Evolutionary conservation across 2,329 filamentous ascomycete genomes (phyloP), one percentile per base, ranked within the genome.

Genomic region (Chrysoporthe cubensis): DNA sequence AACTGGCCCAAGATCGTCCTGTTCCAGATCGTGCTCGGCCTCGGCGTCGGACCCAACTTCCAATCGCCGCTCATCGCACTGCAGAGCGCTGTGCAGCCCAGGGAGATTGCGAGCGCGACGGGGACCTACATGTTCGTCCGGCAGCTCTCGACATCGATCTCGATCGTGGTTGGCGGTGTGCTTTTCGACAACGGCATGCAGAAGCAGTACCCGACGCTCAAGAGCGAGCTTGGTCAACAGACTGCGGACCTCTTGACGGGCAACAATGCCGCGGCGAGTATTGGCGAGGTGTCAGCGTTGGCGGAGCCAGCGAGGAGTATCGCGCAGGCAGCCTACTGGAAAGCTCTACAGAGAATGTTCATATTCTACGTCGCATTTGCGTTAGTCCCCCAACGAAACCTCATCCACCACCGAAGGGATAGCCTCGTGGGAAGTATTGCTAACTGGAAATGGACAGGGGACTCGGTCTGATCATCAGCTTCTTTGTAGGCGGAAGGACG

Each of bases 91-190:
- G 86, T 91, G 50, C 80, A 82, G 18, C 84, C 83, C 7, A 78
- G 81, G 13, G 88, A 91, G 66, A 86, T 90, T 64, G 88, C 88
- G 2, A 84, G 86, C 1, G 88, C 87, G 16, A 90, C 88, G 0
- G 84, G 87, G 0, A 88, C 87, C 2, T 89, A 88, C 73, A 80
- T 81, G 13, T 90, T 90, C 74, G 76, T 87, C 52, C 83, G 88
- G 37, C 85, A 87, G 72, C 78, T 90, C 46, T 82, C 84, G 3
- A 85, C 85, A 0, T 81, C 85, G 54, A 81, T 89, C 34, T 85
- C 85, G 11, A 81, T 89, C 67, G 87, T 89, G 34, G 76, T 89
- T 42, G 87, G 87, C 65, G 85, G 77, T 50, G 77, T 79, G 50
- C 73, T 79, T 56, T 79, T 79, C 71, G 77, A 81, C 66, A 81